Percentiles rank a stretch among this genome's conserved stretches.
These are phyloP conservation scores for Trypanosoma lewisi DNA, from an alignment of 208 protist genomes.

Conservation along the genomic window DNA sequence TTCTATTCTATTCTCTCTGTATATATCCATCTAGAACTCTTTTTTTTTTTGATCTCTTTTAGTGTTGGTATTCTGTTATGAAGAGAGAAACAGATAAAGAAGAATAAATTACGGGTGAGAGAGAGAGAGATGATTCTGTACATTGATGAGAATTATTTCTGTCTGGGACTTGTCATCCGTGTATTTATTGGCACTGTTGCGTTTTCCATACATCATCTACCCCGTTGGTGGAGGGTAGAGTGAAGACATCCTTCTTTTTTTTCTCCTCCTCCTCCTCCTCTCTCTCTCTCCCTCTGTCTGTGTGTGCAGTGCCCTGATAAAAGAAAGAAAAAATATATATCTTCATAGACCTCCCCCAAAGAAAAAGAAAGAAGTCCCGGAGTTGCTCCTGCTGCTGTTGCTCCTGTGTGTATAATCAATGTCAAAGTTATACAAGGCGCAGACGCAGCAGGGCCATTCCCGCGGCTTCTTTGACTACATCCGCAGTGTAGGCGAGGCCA, in stretches of 20 bases:
- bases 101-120: too few species aligned
- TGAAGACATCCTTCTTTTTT: background rate
- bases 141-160: too few species aligned
- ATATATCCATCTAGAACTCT: too few species aligned
- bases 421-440: constrained; percentile 44
- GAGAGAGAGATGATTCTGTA: too few species aligned
- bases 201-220: background rate
- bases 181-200: too few species aligned
- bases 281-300: background rate
- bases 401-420: too few species aligned
- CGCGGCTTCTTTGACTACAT: constrained; percentile 71
- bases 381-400: too few species aligned
- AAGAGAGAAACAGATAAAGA: too few species aligned
- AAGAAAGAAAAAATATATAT: constrained; percentile 1
- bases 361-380: background rate
- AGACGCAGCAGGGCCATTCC: constrained; percentile 53
- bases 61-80: too few species aligned
- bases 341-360: background rate
- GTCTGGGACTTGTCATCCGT: too few species aligned
- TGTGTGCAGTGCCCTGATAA: background rate
- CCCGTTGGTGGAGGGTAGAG: background rate
- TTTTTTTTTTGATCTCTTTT: too few species aligned
- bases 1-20: too few species aligned
- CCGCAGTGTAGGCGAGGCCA: constrained; percentile 50
- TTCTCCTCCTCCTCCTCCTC: background rate